A percentile compares a stretch with the other conserved stretches of the same genome.
Conservation (phyloP, 2,329 filamentous ascomycete genomes). For the Alternaria postmessia region DNA sequence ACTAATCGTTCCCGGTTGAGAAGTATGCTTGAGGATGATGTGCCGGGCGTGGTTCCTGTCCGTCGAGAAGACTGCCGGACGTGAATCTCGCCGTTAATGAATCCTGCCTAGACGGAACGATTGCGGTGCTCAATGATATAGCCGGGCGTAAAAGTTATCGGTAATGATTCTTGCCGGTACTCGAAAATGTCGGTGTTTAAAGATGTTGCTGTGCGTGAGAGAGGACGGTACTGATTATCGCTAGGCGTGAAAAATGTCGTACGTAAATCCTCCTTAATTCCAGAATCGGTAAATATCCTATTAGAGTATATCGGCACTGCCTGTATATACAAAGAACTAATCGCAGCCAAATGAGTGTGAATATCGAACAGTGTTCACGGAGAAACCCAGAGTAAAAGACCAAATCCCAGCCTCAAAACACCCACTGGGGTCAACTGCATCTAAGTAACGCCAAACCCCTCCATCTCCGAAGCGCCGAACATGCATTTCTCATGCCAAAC, state of each 20-base stretch:
- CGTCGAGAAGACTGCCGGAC: neutral
- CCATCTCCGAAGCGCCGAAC: conserved; percentile 5
- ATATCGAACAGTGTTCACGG: neutral
- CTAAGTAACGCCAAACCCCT: conserved; percentile 9
- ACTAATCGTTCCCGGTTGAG: neutral
- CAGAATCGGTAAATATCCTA: neutral
- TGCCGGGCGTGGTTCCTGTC: neutral
- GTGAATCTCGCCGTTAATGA: neutral
- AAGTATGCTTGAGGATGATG: neutral
- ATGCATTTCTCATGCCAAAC: conserved; percentile 24
- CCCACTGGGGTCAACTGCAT: conserved; percentile 6
- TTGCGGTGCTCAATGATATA: neutral
- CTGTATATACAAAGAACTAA: neutral
- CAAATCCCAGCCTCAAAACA: conserved; percentile 1
- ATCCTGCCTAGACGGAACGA: neutral
- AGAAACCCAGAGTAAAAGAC: neutral
- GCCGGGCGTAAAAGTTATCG: neutral
- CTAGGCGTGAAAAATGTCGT: neutral
- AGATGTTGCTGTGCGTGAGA: neutral
- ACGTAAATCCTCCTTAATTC: conserved; percentile 7
- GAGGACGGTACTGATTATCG: neutral
- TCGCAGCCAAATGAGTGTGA: neutral
- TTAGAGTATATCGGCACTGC: neutral
- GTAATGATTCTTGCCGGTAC: neutral
- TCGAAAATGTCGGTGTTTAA: neutral